phyloP scores from a whole-genome alignment of 352 stramenopile genomes.

The Globisporangium canariense region DNA sequence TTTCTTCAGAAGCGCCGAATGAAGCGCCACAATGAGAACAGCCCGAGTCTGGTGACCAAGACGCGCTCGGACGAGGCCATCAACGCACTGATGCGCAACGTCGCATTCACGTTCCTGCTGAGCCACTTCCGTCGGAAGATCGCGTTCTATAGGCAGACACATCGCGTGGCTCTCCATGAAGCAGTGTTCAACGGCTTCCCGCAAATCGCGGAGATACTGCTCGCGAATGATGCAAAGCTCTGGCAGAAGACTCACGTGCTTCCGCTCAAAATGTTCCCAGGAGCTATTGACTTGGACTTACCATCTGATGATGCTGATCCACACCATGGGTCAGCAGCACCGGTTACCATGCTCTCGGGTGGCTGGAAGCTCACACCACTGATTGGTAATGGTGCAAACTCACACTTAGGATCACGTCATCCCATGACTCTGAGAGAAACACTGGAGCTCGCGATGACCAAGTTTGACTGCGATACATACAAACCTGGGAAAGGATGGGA shows the following conservation, averaged over 20 bases:
- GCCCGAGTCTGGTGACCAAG: slow-evolving; percentile 8
- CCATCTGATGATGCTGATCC: slow-evolving; percentile 13
- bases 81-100: slow-evolving; percentile 50
- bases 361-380: slow-evolving; percentile 57
- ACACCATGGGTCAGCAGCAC: not conserved
- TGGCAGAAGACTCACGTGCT: slow-evolving; percentile 66
- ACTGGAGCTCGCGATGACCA: slow-evolving; percentile 36
- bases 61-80: slow-evolving; percentile 42
- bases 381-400: not conserved
- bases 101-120: slow-evolving; percentile 61
- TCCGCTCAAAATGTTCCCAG: slow-evolving; percentile 42
- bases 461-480: slow-evolving; percentile 44
- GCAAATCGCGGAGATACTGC: slow-evolving; percentile 46
- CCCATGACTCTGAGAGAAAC: slow-evolving; percentile 50
- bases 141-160: slow-evolving; percentile 44
- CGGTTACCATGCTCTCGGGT: slow-evolving; percentile 20
- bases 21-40: slow-evolving; percentile 12
- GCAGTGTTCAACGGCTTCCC: slow-evolving; percentile 65
- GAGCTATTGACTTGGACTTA: slow-evolving; percentile 11
- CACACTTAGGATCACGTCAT: not conserved
- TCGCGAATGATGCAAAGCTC: slow-evolving; percentile 44
- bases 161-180: slow-evolving; percentile 72
- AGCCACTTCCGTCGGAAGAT: slow-evolving; percentile 48
- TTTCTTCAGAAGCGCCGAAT: slow-evolving; percentile 31
- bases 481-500: slow-evolving; percentile 33